A percentile compares a stretch with the other conserved stretches of the same genome.
Conservation (phyloP, 2,329 filamentous ascomycete genomes). For the Ophiostoma himal-ulmi region DNA sequence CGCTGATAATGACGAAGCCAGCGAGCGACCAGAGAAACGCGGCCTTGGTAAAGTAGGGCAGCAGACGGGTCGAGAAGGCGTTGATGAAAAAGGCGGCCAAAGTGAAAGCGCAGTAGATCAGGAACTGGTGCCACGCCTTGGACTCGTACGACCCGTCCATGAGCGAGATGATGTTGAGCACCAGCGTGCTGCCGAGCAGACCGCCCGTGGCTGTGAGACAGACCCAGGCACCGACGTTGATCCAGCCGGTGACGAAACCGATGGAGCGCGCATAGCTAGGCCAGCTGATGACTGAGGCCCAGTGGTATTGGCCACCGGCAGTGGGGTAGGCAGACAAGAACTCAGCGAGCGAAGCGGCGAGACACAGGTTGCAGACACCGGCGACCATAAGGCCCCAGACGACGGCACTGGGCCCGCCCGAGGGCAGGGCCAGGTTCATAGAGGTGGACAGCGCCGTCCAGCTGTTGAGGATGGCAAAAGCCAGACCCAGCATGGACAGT, state of each 20-base stretch:
- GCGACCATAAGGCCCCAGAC: conserved; percentile 64
- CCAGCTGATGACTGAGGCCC: conserved; percentile 62
- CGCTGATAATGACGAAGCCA: conserved; percentile 64
- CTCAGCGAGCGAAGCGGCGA: conserved; percentile 64
- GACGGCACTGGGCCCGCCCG: conserved; percentile 62
- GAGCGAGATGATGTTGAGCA: conserved; percentile 59
- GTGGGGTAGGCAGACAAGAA: conserved; percentile 61
- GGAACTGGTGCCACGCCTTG: conserved; percentile 64
- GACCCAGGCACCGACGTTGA: conserved; percentile 67
- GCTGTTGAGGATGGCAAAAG: conserved; percentile 46
- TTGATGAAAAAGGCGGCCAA: conserved; percentile 58
- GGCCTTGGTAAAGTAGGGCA: conserved; percentile 61
- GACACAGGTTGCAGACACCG: conserved; percentile 63
- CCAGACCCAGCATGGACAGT: conserved; percentile 44
- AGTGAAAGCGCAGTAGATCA: conserved; percentile 63
- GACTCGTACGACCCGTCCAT: conserved; percentile 52
- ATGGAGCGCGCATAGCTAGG: conserved; percentile 55
- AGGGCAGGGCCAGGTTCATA: conserved; percentile 52
- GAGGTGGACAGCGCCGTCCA: conserved; percentile 47
- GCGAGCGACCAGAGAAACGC: conserved; percentile 66
- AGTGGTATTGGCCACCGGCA: conserved; percentile 62
- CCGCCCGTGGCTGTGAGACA: conserved; percentile 63
- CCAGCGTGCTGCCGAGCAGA: conserved; percentile 60
- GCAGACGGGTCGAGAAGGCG: conserved; percentile 54
- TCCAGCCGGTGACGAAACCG: conserved; percentile 68